Conservation (phyloP, 129 eudicot species). For the Artemisia annua region DNA sequence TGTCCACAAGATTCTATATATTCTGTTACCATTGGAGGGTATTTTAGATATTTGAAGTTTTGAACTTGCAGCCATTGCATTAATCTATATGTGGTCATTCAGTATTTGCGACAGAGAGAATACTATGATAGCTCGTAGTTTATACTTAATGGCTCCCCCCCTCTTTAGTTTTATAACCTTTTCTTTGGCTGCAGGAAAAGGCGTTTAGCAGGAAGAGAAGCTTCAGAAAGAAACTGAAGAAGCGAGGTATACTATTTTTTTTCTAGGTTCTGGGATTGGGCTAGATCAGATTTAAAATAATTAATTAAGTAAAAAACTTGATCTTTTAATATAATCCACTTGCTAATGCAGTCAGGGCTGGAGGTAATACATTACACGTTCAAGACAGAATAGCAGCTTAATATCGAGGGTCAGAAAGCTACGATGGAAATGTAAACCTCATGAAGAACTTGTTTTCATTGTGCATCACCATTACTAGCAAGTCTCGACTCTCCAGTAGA, state of each 20-base stretch:
- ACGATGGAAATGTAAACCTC: too few relatives aligned
- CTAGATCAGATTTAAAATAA: not conserved
- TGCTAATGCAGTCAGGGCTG: conserved; percentile 24
- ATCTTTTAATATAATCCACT: not conserved
- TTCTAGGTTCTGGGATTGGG: not conserved
- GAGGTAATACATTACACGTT: conserved; percentile 5
- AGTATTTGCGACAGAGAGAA: too few relatives aligned
- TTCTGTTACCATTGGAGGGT: too few relatives aligned
- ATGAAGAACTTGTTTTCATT: not conserved
- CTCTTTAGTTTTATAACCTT: not conserved
- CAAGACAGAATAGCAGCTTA: conserved; percentile 31
- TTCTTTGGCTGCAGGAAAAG: conserved; percentile 66
- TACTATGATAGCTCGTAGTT: too few relatives aligned
- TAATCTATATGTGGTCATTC: too few relatives aligned
- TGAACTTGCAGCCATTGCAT: too few relatives aligned
- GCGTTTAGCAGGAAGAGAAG: conserved; percentile 97
- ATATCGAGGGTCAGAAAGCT: conserved; percentile 9
- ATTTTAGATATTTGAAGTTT: too few relatives aligned
- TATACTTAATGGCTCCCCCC: too few relatives aligned
- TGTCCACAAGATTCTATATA: too few relatives aligned
- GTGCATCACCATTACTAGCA: not conserved
- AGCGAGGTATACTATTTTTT: conserved; percentile 42
- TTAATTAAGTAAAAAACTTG: not conserved
- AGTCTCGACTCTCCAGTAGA: not conserved
- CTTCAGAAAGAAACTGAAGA: conserved; percentile 87